A percentile compares a stretch with the other conserved stretches of the same genome.
Conservation (phyloP, 768 basidiomycete genomes). For the Crassisporium funariophilum region DNA sequence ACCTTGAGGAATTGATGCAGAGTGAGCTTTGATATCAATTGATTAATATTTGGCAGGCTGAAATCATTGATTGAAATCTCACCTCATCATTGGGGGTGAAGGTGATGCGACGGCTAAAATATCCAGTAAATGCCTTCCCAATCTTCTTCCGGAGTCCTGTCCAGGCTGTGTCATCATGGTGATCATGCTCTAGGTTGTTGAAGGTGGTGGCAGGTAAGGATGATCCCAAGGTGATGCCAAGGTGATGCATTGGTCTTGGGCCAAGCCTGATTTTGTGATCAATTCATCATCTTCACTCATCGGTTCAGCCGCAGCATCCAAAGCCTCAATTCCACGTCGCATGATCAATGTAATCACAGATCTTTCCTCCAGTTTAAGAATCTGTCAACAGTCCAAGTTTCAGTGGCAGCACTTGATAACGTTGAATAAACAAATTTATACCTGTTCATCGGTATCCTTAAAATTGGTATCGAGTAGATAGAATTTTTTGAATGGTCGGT, state of each 20-base stretch:
- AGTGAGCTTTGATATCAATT: slow-evolving; percentile 13
- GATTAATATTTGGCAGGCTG: neutral
- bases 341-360: neutral
- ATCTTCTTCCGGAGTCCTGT: slow-evolving; percentile 5
- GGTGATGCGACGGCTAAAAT: neutral
- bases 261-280: neutral
- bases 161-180: neutral
- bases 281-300: neutral
- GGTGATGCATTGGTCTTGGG: neutral
- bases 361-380: neutral
- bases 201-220: neutral
- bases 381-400: neutral
- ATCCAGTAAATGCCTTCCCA: neutral
- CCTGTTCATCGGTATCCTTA: slow-evolving; percentile 34
- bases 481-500: slow-evolving; percentile 29
- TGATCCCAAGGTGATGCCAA: slow-evolving; percentile 3
- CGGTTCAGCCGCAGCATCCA: neutral
- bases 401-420: neutral
- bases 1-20: slow-evolving; percentile 25
- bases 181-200: neutral
- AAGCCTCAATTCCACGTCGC: neutral
- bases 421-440: slow-evolving; percentile 3
- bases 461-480: slow-evolving; percentile 33
- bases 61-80: neutral
- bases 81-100: slow-evolving; percentile 1